These are phyloP conservation scores for Candida glaebosa DNA, from an alignment of 805 yeast species.

Conservation along the genomic window DNA sequence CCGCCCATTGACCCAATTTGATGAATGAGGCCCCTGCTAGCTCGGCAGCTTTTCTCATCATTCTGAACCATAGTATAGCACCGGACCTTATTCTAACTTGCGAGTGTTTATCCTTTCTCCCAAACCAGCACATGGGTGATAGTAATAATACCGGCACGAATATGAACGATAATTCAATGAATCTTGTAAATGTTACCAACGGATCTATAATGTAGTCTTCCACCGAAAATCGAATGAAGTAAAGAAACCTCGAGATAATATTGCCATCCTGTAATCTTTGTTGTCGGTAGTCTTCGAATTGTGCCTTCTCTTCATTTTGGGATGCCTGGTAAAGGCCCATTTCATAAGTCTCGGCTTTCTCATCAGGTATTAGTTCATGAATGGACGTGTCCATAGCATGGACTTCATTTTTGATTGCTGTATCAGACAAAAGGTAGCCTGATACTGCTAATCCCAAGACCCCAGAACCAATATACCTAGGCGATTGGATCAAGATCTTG, in stretches of 20 bases:
- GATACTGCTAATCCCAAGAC: slow-evolving; percentile 2
- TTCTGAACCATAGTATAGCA: slow-evolving; percentile 64
- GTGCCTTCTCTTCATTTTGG: slow-evolving; percentile 48
- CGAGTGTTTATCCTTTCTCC: slow-evolving; percentile 34
- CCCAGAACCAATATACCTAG: slow-evolving; percentile 1
- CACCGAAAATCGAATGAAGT: slow-evolving; percentile 39
- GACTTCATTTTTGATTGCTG: slow-evolving; percentile 21
- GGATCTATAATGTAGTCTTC: slow-evolving; percentile 68
- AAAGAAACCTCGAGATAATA: slow-evolving; percentile 27
- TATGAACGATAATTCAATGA: slow-evolving; percentile 60
- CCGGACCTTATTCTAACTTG: slow-evolving; percentile 50
- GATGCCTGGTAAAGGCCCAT: slow-evolving; percentile 62
- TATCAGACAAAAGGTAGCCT: neutral
- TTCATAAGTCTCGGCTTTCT: slow-evolving; percentile 63
- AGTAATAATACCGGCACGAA: slow-evolving; percentile 66
- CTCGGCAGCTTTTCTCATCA: slow-evolving; percentile 67
- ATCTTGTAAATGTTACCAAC: slow-evolving; percentile 60
- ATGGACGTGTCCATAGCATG: slow-evolving; percentile 28
- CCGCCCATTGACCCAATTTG: slow-evolving; percentile 98
- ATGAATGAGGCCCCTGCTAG: slow-evolving; percentile 89
- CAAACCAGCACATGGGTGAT: slow-evolving; percentile 65
- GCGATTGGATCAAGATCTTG: neutral
- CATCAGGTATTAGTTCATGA: slow-evolving; percentile 43
- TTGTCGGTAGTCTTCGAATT: slow-evolving; percentile 31
- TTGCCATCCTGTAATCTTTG: slow-evolving; percentile 18